A percentile compares a stretch with the other conserved stretches of the same genome.
Conservation (phyloP, 176 grass and related monocot species). For the Musa schizocarpa region DNA sequence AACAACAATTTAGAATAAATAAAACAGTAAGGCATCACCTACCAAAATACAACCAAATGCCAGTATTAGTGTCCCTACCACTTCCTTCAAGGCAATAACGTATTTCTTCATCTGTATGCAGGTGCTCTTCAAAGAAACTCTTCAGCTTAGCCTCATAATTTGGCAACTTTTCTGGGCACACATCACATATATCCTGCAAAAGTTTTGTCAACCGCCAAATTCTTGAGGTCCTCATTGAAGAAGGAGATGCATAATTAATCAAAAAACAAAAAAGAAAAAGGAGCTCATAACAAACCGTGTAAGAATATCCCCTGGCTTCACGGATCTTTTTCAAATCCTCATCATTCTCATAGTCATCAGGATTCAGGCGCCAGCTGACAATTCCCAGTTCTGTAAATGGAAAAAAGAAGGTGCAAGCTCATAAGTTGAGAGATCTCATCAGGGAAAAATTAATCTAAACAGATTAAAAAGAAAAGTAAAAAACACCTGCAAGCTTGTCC, state of each 20-base stretch:
- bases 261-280: background rate
- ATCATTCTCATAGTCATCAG: conserved; percentile 78
- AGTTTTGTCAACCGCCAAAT: background rate
- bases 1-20: conserved; percentile 3
- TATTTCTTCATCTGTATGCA: conserved; percentile 95
- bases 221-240: too few relatives aligned
- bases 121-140: conserved; percentile 85
- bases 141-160: conserved; percentile 85
- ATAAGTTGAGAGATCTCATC: background rate
- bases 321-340: conserved; percentile 88
- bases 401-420: background rate
- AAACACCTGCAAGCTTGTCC: conserved; percentile 56
- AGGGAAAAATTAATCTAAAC: background rate
- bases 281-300: conserved; percentile 39
- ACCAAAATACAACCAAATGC: background rate
- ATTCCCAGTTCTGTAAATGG: conserved; percentile 57
- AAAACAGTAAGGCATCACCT: background rate
- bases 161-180: conserved; percentile 72
- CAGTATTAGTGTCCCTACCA: conserved; percentile 32
- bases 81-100: conserved; percentile 86
- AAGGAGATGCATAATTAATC: too few relatives aligned
- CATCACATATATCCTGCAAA: conserved; percentile 73
- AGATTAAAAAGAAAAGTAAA: too few relatives aligned
- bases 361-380: conserved; percentile 65
- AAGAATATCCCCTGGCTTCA: conserved; percentile 82